These are phyloP conservation scores for Glycine latifolia DNA, from an alignment of 306 rosid species.

Conservation along the genomic window DNA sequence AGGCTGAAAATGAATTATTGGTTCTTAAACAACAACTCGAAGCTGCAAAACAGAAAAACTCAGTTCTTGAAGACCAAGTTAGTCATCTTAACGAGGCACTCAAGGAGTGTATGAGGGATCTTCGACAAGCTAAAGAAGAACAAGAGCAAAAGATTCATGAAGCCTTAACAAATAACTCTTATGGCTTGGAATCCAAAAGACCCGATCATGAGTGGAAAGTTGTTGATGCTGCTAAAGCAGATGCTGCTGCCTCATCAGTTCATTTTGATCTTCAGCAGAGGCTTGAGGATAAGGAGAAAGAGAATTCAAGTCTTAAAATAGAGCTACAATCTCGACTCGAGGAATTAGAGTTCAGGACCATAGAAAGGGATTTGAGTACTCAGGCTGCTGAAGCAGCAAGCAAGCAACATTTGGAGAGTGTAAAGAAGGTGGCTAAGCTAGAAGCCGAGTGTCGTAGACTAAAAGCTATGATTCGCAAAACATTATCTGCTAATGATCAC, in stretches of 20 bases:
- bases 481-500: constrained; percentile 48
- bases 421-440: constrained; percentile 71
- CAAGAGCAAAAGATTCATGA: constrained; percentile 58
- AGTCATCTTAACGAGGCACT: constrained; percentile 78
- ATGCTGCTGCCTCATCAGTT: constrained; percentile 43
- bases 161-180: constrained; percentile 47
- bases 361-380: constrained; percentile 73
- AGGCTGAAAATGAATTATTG: constrained; percentile 64
- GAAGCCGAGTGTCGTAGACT: constrained; percentile 73
- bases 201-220: not conserved
- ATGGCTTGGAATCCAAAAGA: constrained; percentile 6
- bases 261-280: constrained; percentile 48
- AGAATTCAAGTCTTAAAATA: constrained; percentile 57
- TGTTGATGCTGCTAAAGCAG: constrained; percentile 21
- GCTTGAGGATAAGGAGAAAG: constrained; percentile 59
- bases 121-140: constrained; percentile 74
- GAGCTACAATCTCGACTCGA: constrained; percentile 63
- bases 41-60: constrained; percentile 60
- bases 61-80: constrained; percentile 67
- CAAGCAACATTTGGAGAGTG: constrained; percentile 71
- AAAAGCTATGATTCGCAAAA: constrained; percentile 56
- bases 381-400: constrained; percentile 75
- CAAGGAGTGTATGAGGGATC: constrained; percentile 72
- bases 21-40: constrained; percentile 64
- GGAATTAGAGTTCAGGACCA: constrained; percentile 60